These are phyloP conservation scores for Hypoxylon trugodes DNA, from an alignment of 495 filamentous ascomycete genomes.

Conservation along the genomic window DNA sequence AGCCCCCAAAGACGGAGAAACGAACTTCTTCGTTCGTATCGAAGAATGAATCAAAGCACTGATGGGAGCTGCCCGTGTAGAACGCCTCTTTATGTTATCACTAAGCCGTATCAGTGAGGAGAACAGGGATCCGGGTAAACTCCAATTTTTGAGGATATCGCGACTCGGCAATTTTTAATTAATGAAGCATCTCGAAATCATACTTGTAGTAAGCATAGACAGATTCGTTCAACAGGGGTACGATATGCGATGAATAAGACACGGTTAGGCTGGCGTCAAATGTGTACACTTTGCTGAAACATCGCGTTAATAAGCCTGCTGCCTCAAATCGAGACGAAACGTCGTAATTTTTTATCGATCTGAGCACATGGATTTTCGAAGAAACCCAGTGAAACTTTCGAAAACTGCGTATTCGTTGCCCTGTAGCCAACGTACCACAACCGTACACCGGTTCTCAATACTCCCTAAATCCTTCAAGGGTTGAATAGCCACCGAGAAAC, in stretches of 20 bases:
- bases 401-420: slow-evolving; percentile 80
- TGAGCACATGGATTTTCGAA: slow-evolving; percentile 52
- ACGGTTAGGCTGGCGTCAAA: no score
- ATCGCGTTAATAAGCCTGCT: no score
- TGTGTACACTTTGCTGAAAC: no score
- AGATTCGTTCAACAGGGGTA: background rate
- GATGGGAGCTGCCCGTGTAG: background rate
- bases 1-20: slow-evolving; percentile 73
- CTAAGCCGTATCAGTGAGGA: background rate
- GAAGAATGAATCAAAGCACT: slow-evolving; percentile 24
- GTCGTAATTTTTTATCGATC: background rate
- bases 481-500: slow-evolving; percentile 53
- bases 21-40: slow-evolving; percentile 71
- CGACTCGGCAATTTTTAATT: no score
- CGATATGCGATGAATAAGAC: no score
- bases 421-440: slow-evolving; percentile 75
- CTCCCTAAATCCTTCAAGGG: slow-evolving; percentile 9
- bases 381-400: slow-evolving; percentile 87
- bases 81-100: background rate
- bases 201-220: no score
- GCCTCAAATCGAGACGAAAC: no score
- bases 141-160: no score
- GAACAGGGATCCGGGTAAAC: no score
- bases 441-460: slow-evolving; percentile 31
- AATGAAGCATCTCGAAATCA: no score